Evolutionary conservation across 768 basidiomycete species (phyloP), one percentile per base, ranked within the genome.

Genomic region (Glaciozyma martinii): DNA sequence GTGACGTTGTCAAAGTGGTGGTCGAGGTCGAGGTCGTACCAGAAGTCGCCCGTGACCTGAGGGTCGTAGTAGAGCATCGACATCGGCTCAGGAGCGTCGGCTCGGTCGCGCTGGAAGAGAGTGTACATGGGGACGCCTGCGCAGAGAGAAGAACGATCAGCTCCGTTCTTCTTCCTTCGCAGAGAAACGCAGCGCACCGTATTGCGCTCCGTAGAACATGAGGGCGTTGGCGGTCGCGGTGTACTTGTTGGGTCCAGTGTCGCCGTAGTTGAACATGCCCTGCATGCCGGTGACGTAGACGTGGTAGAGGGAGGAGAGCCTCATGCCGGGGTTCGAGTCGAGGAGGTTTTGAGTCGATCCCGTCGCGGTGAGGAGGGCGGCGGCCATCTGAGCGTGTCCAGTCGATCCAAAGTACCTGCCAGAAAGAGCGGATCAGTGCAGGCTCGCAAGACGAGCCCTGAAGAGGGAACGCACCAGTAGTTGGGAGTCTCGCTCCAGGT

Each of bases 41-140:
- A 98, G 80, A 88, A 98, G 46, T 92, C 92, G 53, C 95, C 91
- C 13, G 80, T 76, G 55, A 86, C 84, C 3, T 82, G 80, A 12
- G 92, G 84, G 75, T 97, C 81, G 76, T 99, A 99, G 90, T 91
- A 99, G 80, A 86, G 78, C 88, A 92, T 82, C 65, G 87, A 80
- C n/a, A 79, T 68, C 1, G 75, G 76, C 46, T 76, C 73, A 56
- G 78, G 68, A 23, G 87, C 84, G 75, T 94, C 90, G 49, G 77
- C 76, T 62, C 86, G 88, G 74, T 94, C 95, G 62, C 95, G 89
- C 76, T 99, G 95, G 82, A 84, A 90, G 53, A 99, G 82, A 29
- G 85, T 80, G 76, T 85, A 97, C 70, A 79, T 75, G 18, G 95
- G 90, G 54, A 82, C 44, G 66, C 63, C 66, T 66, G 56, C 42